These are phyloP conservation scores for Yamadazyma songkhlaensis DNA, from an alignment of 1,139 yeast species.

Conservation along the genomic window DNA sequence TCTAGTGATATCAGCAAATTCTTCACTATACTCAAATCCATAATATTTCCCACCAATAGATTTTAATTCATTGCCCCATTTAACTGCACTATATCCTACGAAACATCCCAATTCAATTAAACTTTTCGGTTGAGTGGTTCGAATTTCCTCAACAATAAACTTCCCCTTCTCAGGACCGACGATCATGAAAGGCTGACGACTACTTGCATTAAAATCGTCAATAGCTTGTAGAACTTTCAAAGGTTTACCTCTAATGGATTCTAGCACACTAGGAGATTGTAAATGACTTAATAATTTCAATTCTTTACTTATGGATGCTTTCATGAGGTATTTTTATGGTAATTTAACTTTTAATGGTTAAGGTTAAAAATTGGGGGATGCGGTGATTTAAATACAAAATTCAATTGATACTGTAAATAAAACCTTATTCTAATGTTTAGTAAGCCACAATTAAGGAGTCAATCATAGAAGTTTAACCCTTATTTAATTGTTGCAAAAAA, in stretches of 20 bases:
- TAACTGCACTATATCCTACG: slow-evolving; percentile 43
- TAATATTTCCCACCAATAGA: slow-evolving; percentile 28
- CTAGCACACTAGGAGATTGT: slow-evolving; percentile 6
- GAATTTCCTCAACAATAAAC: slow-evolving; percentile 24
- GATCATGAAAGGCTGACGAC: slow-evolving; percentile 21
- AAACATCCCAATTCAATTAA: slow-evolving; percentile 45
- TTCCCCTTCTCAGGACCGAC: slow-evolving; percentile 35
- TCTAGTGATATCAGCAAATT: slow-evolving; percentile 33
- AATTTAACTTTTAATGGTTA: too few relatives aligned
- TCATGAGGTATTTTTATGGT: not conserved
- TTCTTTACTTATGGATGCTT: slow-evolving; percentile 6
- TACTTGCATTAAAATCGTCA: slow-evolving; percentile 20
- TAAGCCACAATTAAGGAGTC: too few relatives aligned
- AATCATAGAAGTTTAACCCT: too few relatives aligned
- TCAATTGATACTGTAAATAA: too few relatives aligned
- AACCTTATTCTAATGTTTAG: too few relatives aligned
- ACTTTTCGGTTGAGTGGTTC: slow-evolving; percentile 24
- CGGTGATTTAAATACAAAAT: too few relatives aligned
- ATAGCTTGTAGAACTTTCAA: slow-evolving; percentile 27
- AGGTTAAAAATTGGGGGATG: too few relatives aligned
- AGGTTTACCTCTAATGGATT: slow-evolving; percentile 19
- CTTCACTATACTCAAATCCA: slow-evolving; percentile 34
- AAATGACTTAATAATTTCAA: slow-evolving; percentile 6
- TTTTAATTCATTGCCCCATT: slow-evolving; percentile 27
- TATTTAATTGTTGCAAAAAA: too few relatives aligned